Conservation (phyloP, 2,329 filamentous ascomycete species). For the Tolypocladium nubicola region DNA sequence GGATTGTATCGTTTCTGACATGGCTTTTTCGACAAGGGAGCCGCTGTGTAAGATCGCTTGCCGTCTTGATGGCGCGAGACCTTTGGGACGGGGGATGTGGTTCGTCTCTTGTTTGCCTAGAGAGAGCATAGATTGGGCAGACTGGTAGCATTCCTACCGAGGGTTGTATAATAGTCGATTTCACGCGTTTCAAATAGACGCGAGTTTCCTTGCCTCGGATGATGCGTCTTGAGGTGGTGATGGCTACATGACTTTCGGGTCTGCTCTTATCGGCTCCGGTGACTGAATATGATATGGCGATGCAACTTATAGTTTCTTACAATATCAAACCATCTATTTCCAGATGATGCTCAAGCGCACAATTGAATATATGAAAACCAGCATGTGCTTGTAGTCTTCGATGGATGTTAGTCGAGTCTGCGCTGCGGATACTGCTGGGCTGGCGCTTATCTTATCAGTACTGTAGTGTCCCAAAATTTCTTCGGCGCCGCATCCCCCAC, state of each 20-base stretch:
- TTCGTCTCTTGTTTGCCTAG: constrained; percentile 8
- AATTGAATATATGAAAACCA: no score
- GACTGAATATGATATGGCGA: no score
- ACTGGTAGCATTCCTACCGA: constrained; percentile 8
- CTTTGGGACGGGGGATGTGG: not conserved
- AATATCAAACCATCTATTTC: no score
- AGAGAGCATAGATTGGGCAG: constrained; percentile 12
- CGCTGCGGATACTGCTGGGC: no score
- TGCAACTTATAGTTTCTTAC: no score
- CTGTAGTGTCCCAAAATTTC: not conserved
- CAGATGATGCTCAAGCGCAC: no score
- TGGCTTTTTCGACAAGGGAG: not conserved
- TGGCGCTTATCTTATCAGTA: constrained; percentile 2
- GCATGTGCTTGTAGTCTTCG: not conserved
- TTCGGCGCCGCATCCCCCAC: not conserved
- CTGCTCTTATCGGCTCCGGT: no score
- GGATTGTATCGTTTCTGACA: not conserved
- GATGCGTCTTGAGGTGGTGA: not conserved
- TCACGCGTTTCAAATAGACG: constrained; percentile 8
- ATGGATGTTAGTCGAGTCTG: no score
- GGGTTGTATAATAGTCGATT: constrained; percentile 21
- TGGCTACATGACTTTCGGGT: no score
- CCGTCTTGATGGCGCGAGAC: not conserved
- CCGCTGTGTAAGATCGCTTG: not conserved
- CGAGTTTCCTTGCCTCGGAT: not conserved